phyloP scores from a whole-genome alignment of 1,284 basidiomycete genomes.

The Dichomitus squalens region DNA sequence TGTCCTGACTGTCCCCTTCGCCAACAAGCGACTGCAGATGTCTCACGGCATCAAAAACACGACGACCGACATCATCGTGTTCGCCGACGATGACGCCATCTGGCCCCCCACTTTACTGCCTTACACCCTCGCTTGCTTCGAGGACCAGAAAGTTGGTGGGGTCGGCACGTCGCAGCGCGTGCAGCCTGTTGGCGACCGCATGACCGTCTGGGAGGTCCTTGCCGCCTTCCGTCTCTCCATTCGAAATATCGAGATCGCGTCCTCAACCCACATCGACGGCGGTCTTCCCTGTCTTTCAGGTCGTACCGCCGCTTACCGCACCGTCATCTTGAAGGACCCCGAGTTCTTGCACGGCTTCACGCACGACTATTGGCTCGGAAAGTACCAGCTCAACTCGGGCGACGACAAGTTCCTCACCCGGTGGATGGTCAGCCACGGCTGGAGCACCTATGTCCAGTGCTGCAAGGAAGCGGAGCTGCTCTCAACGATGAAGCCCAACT shows the following conservation, averaged over 20 bases:
- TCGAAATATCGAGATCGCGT: conserved; percentile 89
- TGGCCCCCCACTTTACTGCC: conserved; percentile 90
- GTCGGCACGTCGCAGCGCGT: conserved; percentile 91
- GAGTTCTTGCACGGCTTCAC: conserved; percentile 92
- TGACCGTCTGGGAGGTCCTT: conserved; percentile 94
- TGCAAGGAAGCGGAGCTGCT: conserved; percentile 89
- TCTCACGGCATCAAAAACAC: conserved; percentile 87
- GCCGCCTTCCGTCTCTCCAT: conserved; percentile 91
- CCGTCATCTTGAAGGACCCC: conserved; percentile 91
- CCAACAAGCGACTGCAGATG: conserved; percentile 94
- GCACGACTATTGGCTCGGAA: conserved; percentile 90
- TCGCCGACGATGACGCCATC: conserved; percentile 93
- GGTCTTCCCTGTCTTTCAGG: conserved; percentile 91
- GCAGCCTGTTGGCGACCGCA: conserved; percentile 70
- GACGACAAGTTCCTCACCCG: conserved; percentile 95
- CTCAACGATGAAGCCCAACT: conserved; percentile 95
- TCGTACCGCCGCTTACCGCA: conserved; percentile 89
- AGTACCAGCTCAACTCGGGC: conserved; percentile 90
- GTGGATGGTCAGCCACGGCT: conserved; percentile 94
- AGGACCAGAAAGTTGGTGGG: conserved; percentile 90
- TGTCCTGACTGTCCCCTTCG: conserved; percentile 88
- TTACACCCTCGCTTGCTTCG: conserved; percentile 87
- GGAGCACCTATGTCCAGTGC: conserved; percentile 91
- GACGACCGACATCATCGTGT: conserved; percentile 93
- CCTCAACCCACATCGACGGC: conserved; percentile 89